Base-by-base conservation (phyloP, 352 stramenopile species). In the Globisporangium paroecandrum region DNA sequence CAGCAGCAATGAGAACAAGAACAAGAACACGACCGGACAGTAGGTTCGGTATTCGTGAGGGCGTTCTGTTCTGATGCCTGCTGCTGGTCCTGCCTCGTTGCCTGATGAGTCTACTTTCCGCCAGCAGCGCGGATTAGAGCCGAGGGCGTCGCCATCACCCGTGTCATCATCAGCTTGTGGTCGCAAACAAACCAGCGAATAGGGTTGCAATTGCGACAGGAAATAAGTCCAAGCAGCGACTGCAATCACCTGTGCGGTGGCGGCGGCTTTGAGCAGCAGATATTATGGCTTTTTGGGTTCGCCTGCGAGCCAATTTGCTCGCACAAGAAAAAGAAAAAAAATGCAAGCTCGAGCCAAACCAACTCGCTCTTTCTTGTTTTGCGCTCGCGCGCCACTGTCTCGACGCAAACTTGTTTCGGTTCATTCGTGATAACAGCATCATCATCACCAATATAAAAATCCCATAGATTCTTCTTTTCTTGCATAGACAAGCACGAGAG, bases 161-260 rank as follows among this genome's bases (percentile, higher is more conserved):
- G 24, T 58, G 51, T 22, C 51, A 36, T 58, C 51, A 58, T 36
- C 51, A 22, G 25, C 51, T 24, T 12, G 51, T 27, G 49, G 22
- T 1, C n/a, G 49, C 49, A 58, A 58, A 12, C 51, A 57, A 57
- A 58, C 9, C 20, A 34, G 51, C 24, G 51, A 36, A 22, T 58
- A 58, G 51, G 51, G 51, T 58, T 58, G 51, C 51, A 34, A 58
- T 58, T 22, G 12, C 24, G 24, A 56, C 49, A 32, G 51, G 24
- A 58, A 22, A 34, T 22, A 12, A 3, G 15, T 12, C n/a, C 49
- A 34, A 58, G 51, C 24, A 58, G 18, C 24, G 49, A 18, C 20
- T 24, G 47, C n/a, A 29, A 29, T 32, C 49, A 32, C 41, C 15
- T 3, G 15, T 6, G 41, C 41, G 1, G 18, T 49, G 41, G 15